phyloP scores from a whole-genome alignment of 1,139 yeast genomes.

The Debaryomyces fabryi region DNA sequence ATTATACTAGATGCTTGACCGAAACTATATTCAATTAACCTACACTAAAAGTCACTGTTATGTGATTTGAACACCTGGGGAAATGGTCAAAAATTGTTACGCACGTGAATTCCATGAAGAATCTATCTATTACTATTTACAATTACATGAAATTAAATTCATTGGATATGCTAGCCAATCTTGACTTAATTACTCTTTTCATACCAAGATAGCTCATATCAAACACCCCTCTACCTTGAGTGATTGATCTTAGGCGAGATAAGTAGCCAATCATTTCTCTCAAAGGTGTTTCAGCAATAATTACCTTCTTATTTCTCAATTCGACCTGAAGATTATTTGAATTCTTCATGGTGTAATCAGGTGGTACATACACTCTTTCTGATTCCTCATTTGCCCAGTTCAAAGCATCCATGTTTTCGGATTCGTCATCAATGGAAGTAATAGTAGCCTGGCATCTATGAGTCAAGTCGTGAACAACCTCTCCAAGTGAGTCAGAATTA shows the following conservation, averaged over 20 bases:
- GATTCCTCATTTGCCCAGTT: constrained; percentile 55
- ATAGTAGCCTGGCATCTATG: constrained; percentile 75
- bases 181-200: constrained; percentile 56
- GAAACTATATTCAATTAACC: neutral
- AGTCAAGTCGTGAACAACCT: constrained; percentile 75
- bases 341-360: constrained; percentile 49
- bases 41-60: neutral
- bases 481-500: constrained; percentile 74
- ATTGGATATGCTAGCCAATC: constrained; percentile 35
- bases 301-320: constrained; percentile 50
- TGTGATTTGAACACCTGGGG: constrained; percentile 4
- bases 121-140: constrained; percentile 4
- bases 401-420: constrained; percentile 40
- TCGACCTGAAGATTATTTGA: constrained; percentile 18
- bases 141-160: constrained; percentile 18
- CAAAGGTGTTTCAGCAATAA: constrained; percentile 80
- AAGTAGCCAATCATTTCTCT: constrained; percentile 90
- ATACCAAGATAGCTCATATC: constrained; percentile 78
- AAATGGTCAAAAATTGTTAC: neutral
- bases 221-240: constrained; percentile 88
- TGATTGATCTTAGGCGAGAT: constrained; percentile 73
- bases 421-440: constrained; percentile 61
- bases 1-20: neutral
- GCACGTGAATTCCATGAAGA: constrained; percentile 5
- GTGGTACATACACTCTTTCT: constrained; percentile 57